Evolutionary conservation across 768 basidiomycete genomes (phyloP).

Genomic region (Tephrocybe sp.): DNA sequence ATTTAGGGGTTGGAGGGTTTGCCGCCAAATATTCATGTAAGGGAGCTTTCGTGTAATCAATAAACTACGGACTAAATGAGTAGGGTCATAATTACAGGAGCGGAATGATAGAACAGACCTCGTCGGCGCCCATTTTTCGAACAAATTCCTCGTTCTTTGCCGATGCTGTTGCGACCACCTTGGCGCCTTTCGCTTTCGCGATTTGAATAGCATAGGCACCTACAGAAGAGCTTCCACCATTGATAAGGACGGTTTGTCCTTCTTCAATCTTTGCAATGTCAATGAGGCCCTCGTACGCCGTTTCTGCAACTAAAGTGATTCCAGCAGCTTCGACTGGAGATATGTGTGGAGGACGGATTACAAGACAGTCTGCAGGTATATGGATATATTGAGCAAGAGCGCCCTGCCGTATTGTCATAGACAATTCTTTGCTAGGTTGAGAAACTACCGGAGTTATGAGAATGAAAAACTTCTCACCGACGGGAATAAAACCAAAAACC

Average conservation of each 20-base stretch:
- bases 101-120: conserved; percentile 35
- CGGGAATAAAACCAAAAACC: conserved; percentile 57
- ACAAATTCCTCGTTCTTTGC: conserved; percentile 60
- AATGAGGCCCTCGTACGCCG: conserved; percentile 58
- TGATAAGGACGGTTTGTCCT: conserved; percentile 64
- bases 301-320: conserved; percentile 55
- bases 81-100: not conserved
- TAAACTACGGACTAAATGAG: conserved; percentile 35
- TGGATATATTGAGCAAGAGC: conserved; percentile 57
- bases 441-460: not conserved
- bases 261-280: conserved; percentile 47
- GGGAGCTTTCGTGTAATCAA: conserved; percentile 60
- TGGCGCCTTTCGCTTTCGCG: conserved; percentile 63
- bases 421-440: conserved; percentile 15
- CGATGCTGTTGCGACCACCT: conserved; percentile 61
- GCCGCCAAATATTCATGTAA: conserved; percentile 44
- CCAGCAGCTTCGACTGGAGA: conserved; percentile 61
- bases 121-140: conserved; percentile 61
- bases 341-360: conserved; percentile 47
- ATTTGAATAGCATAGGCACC: conserved; percentile 74
- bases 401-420: conserved; percentile 46
- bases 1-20: conserved; percentile 49
- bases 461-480: conserved; percentile 24
- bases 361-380: conserved; percentile 42
- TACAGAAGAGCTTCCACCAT: conserved; percentile 69